phyloP scores from a whole-genome alignment of 192 early-diverging fungal genomes.

The Entomortierella chlamydospora region DNA sequence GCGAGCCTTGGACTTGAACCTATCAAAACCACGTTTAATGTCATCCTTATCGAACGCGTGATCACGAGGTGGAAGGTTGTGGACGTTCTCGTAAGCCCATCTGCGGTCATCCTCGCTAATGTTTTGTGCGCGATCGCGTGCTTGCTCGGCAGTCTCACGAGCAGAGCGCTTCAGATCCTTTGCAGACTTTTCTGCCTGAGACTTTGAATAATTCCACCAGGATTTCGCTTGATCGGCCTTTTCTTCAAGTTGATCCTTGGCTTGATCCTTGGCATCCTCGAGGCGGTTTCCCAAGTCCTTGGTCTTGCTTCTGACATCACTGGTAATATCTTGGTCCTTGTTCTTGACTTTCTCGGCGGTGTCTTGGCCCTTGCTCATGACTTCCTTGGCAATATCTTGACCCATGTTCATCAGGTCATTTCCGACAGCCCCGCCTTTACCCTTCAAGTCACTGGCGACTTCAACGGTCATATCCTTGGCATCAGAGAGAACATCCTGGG shows the following conservation, averaged over 20 bases:
- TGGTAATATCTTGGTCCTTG: conserved; percentile 6
- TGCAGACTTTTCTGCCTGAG: conserved; percentile 7
- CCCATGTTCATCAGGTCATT: conserved; percentile 10
- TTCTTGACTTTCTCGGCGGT: conserved; percentile 1
- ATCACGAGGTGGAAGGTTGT: neutral
- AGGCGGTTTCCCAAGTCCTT: neutral
- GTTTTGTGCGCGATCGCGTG: conserved; percentile 13
- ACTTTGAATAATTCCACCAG: conserved; percentile 25
- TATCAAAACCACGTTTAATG: conserved; percentile 31
- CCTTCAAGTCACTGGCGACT: conserved; percentile 27
- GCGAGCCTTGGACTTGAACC: conserved; percentile 23
- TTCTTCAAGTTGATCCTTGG: conserved; percentile 10
- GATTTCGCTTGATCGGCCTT: conserved; percentile 13
- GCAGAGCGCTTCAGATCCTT: conserved; percentile 16
- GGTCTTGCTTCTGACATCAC: conserved; percentile 4
- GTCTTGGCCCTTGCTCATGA: conserved; percentile 13
- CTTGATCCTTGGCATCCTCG: conserved; percentile 20
- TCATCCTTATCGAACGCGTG: conserved; percentile 17
- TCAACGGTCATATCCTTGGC: conserved; percentile 35
- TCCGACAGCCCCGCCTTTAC: neutral
- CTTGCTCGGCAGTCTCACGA: conserved; percentile 14
- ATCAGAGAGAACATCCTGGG: conserved; percentile 8
- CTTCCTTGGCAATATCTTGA: conserved; percentile 1
- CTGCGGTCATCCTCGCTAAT: neutral
- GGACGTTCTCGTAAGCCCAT: neutral